Percentiles rank a stretch among this genome's conserved stretches.
Conservation (phyloP, 2,329 filamentous ascomycete genomes). For the Stagonosporopsis tanaceti region DNA sequence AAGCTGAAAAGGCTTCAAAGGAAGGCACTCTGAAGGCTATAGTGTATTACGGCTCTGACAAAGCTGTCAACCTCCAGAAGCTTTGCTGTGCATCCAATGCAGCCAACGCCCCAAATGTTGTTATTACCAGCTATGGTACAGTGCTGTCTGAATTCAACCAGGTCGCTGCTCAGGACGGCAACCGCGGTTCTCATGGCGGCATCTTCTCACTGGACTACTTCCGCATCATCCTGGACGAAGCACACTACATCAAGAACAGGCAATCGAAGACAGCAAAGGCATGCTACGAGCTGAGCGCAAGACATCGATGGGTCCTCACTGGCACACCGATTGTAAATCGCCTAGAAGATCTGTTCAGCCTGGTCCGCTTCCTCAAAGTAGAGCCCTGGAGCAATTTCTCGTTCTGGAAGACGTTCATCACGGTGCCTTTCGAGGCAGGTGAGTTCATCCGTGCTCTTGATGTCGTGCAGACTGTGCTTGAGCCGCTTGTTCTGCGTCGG, state of each 20-base stretch:
- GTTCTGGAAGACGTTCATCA: conserved; percentile 99
- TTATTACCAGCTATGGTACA: conserved; percentile 94
- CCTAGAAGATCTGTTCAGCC: conserved; percentile 90
- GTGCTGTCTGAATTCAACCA: conserved; percentile 89
- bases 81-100: conserved; percentile 80
- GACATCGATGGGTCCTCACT: conserved; percentile 91
- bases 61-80: conserved; percentile 77
- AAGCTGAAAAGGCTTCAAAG: conserved; percentile 88
- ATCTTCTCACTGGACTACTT: conserved; percentile 95
- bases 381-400: conserved; percentile 99
- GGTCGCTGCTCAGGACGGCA: conserved; percentile 71
- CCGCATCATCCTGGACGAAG: conserved; percentile 93
- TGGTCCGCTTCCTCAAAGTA: conserved; percentile 90
- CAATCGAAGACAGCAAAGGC: conserved; percentile 94
- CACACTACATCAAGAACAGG: conserved; percentile 86
- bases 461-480: conserved; percentile 95
- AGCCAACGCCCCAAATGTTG: conserved; percentile 80
- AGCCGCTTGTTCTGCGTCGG: conserved; percentile 91
- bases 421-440: conserved; percentile 93
- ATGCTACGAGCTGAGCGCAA: conserved; percentile 86
- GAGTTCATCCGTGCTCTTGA: conserved; percentile 93
- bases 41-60: conserved; percentile 92
- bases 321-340: conserved; percentile 97
- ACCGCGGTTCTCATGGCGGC: conserved; percentile 69
- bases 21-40: conserved; percentile 82